phyloP scores from a whole-genome alignment of 768 basidiomycete species.

The Termitomyces sp. region DNA sequence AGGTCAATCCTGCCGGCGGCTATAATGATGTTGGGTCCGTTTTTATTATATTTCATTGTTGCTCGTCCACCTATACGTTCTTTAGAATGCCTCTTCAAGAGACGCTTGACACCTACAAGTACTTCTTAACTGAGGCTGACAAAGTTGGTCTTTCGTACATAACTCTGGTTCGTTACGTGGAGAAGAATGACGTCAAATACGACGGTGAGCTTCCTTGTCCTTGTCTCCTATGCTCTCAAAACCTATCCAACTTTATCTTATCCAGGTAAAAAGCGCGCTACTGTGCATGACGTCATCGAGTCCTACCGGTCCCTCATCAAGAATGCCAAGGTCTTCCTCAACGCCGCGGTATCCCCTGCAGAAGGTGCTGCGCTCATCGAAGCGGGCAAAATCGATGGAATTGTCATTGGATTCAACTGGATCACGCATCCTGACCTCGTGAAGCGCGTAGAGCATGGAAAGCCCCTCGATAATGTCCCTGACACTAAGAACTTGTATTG shows the following conservation, averaged over 20 bases:
- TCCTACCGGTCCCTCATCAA: conserved; percentile 35
- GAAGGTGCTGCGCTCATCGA: conserved; percentile 38
- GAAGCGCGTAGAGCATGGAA: conserved; percentile 34
- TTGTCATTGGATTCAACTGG: conserved; percentile 36
- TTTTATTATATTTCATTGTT: not conserved
- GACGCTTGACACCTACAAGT: conserved; percentile 38
- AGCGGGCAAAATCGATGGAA: conserved; percentile 33
- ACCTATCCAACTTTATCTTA: not conserved
- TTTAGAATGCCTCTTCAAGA: conserved; percentile 43
- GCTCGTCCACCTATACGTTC: not conserved
- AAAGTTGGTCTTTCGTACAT: conserved; percentile 35
- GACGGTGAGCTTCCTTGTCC: conserved; percentile 27
- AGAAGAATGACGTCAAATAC: conserved; percentile 22
- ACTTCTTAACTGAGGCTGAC: conserved; percentile 40
- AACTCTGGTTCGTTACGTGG: conserved; percentile 27
- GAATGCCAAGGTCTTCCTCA: conserved; percentile 37
- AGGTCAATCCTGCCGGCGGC: conserved; percentile 42
- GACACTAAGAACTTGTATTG: conserved; percentile 29
- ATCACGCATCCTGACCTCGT: conserved; percentile 42
- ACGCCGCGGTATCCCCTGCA: conserved; percentile 33
- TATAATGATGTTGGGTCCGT: conserved; percentile 46
- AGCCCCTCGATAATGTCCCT: conserved; percentile 32
- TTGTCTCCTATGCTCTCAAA: not conserved
- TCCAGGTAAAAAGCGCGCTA: conserved; percentile 34
- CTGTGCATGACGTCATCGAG: conserved; percentile 37